Evolutionary conservation across 2,329 filamentous ascomycete genomes (phyloP), one percentile per base, ranked within the genome.

Genomic region (Pyrenochaeta sp.): DNA sequence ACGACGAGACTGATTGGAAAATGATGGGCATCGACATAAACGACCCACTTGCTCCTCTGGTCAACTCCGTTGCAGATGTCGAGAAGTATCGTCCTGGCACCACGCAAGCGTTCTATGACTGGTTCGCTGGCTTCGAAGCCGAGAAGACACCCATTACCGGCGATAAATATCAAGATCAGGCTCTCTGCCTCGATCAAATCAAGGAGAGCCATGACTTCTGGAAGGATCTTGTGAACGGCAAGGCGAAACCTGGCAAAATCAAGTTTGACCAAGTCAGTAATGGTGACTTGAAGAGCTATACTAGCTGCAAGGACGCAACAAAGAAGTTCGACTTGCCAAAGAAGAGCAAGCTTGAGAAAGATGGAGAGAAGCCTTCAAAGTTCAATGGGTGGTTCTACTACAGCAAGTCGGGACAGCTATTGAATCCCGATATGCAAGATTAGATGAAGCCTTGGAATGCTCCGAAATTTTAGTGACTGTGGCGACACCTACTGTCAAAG

Each of bases 1-100:
- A 96, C 83, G 92, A 93, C 75, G 92, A 96, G 85, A 96, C 92
- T 55, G 92, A 96, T 84, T 96, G 92, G 92, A 96, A 96, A 85
- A 89, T 96, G 78, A 96, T 96, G 67, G 92, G 96, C 76, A 94
- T 96, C 69, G 92, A 96, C 72, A 77, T 96, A 74, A 95, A 96
- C 78, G 92, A 96, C 79, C 91, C 92, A 61, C 82, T 96, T 49
- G 92, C 92, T 42, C 75, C 88, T 70, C 95, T 95, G 83, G 86
- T 96, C 72, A 90, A 96, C 79, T 90, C 96, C 74, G 87, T 96
- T 55, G 92, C 96, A 83, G 92, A 96, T 73, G 91, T 96, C 61
- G 92, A 96, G 84, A 87, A 91, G 71, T 92, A 96, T 80, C 86
- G 96, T 44, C 92, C 92, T 49, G 92, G 92, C 64, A 89, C 96